These are phyloP conservation scores for Candida smagusa DNA, from an alignment of 1,139 yeast genomes.

Conservation along the genomic window DNA sequence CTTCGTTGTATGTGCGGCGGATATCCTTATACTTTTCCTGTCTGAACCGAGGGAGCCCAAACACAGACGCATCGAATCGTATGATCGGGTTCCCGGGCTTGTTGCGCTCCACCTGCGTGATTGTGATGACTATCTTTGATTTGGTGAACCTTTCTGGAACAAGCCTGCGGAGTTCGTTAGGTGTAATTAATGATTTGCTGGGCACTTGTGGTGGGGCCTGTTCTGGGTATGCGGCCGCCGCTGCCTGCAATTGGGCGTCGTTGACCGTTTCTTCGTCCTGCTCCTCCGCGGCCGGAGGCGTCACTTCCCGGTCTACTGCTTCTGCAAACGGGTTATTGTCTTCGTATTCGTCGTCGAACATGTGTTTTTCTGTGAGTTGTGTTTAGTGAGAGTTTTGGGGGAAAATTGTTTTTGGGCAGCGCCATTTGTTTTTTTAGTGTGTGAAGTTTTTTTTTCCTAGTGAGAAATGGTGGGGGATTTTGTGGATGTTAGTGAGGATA, in stretches of 20 bases:
- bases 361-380: constrained; percentile 15
- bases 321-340: constrained; percentile 63
- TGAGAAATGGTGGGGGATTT: too few species aligned
- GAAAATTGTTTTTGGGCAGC: too few species aligned
- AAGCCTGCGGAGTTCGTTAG: constrained; percentile 39
- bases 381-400: neutral
- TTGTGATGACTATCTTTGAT: constrained; percentile 27
- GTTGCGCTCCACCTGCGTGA: constrained; percentile 37
- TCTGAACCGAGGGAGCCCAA: constrained; percentile 70
- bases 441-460: too few species aligned
- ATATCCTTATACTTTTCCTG: constrained; percentile 69
- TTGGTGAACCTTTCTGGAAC: constrained; percentile 52
- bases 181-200: constrained; percentile 18
- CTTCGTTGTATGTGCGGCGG: constrained; percentile 78
- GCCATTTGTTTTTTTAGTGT: too few species aligned
- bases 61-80: constrained; percentile 37
- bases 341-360: constrained; percentile 62
- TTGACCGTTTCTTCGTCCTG: constrained; percentile 1
- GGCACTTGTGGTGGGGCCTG: neutral
- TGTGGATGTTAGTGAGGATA: too few species aligned
- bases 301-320: constrained; percentile 18
- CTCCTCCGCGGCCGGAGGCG: constrained; percentile 1
- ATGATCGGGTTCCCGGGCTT: constrained; percentile 45
- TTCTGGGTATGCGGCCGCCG: neutral
- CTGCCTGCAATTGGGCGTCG: neutral